phyloP scores from a whole-genome alignment of 306 rosid genomes.

The Trichosanthes cucumerina region DNA sequence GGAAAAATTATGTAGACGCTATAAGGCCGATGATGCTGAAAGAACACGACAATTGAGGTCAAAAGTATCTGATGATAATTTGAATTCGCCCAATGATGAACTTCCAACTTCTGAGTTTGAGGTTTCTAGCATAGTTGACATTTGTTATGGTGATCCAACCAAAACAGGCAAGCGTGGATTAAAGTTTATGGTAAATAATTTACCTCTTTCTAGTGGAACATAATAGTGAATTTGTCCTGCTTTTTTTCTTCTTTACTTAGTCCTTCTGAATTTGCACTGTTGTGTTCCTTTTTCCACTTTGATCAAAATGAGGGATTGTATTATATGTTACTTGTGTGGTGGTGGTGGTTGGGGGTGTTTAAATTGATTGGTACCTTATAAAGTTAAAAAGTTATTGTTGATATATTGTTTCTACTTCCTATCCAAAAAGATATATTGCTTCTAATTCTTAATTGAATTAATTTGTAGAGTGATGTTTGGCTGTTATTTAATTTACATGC shows the following conservation, averaged over 20 bases:
- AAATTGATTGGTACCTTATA: too few relatives aligned
- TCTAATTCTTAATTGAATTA: background rate
- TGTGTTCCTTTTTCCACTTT: too few relatives aligned
- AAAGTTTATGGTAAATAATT: slow-evolving; percentile 54
- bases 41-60: slow-evolving; percentile 21
- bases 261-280: background rate
- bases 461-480: background rate
- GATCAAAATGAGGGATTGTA: background rate
- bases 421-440: background rate
- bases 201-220: background rate
- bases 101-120: slow-evolving; percentile 33
- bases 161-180: slow-evolving; percentile 43
- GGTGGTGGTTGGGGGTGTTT: too few relatives aligned
- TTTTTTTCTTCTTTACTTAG: background rate
- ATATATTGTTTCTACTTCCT: background rate
- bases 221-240: background rate
- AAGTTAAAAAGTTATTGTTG: background rate
- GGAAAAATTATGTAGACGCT: slow-evolving; percentile 70
- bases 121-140: slow-evolving; percentile 58
- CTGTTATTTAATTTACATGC: background rate
- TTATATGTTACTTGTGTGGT: too few relatives aligned
- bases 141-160: slow-evolving; percentile 77
- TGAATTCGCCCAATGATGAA: slow-evolving; percentile 6
- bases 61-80: slow-evolving; percentile 9
- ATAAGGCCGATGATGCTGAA: slow-evolving; percentile 22